Evolutionary conservation across 306 rosid genomes (phyloP), one percentile per base, ranked within the genome.

Genomic region (Carpinus viminea): DNA sequence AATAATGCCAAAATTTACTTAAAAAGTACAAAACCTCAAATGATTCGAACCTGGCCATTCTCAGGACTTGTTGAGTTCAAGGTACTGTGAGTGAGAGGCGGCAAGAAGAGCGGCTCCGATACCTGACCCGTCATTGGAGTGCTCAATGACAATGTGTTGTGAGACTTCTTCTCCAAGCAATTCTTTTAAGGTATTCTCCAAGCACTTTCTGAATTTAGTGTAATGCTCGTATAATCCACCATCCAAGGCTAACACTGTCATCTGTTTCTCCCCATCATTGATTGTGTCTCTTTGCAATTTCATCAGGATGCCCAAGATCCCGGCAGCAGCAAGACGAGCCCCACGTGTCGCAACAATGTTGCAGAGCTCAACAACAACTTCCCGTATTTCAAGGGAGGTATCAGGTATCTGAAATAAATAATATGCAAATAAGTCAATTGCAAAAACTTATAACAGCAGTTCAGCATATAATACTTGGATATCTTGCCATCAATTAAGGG

Each of bases 201-300:
- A 73, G 75, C 91, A 75, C 79, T 75, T 73, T 9, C 96, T 87
- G 93, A 91, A 93, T 80, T 90, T 83, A 2, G 78, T 21, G 81
- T 93, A 93, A 81, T 91, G 97, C 88, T 95, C 99, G 74, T 83
- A 95, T 82, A 95, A 79, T 65, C 98, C 99, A 21, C 99, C 99
- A 64, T 95, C 99, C 86, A 95, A 47, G 50, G 98, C 92, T 76
- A 95, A 78, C 66, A 89, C 97, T 31, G 99, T 83, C 73, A 76
- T 91, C 82, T 88, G 97, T 78, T 83, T 89, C 85, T 88, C 93
- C 79, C 88, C 96, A 15, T 61, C 87, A 85, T 79, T 93, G 8
- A 74, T 78, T 0, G 86, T 79, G 80, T 93, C 98, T 82, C 99
- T 90, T 80, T 98, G 97, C 77, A 85, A 50, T 87, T 95, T 95